Conservation (phyloP, 192 early-diverging fungal species). For the Rhizophagus sp. region DNA sequence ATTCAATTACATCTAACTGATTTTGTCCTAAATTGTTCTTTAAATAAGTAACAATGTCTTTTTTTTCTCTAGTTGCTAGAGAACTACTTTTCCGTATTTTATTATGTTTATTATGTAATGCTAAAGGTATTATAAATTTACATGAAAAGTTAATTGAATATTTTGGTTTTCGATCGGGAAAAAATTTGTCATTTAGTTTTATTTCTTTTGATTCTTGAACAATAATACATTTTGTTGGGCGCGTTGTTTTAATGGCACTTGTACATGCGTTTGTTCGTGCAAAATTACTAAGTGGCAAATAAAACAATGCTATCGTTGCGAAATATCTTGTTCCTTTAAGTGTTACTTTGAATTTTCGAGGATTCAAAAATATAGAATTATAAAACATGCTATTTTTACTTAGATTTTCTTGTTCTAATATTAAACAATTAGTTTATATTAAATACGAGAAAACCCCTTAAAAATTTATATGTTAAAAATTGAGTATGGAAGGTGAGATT, state of each 20-base stretch:
- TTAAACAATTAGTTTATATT: too few relatives aligned
- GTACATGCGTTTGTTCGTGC: neutral
- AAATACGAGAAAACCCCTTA: too few relatives aligned
- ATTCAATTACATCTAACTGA: neutral
- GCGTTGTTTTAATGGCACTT: neutral
- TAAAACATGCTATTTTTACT: neutral
- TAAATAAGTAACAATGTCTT: neutral
- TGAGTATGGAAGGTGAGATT: too few relatives aligned
- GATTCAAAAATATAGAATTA: neutral
- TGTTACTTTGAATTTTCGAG: neutral
- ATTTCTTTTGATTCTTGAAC: neutral
- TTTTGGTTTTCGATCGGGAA: neutral
- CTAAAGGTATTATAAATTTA: neutral
- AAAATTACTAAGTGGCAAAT: neutral
- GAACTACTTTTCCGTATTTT: neutral
- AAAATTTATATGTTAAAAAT: too few relatives aligned
- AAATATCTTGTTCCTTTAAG: constrained; percentile 4
- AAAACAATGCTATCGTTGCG: neutral
- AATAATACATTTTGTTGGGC: neutral
- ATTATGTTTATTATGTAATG: neutral
- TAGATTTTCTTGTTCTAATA: too few relatives aligned
- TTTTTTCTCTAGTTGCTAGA: neutral
- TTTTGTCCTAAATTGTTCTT: too few relatives aligned
- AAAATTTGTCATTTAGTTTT: neutral
- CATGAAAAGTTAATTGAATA: neutral